phyloP scores from a whole-genome alignment of 495 filamentous ascomycete genomes.

The Aspergillus campestris region DNA sequence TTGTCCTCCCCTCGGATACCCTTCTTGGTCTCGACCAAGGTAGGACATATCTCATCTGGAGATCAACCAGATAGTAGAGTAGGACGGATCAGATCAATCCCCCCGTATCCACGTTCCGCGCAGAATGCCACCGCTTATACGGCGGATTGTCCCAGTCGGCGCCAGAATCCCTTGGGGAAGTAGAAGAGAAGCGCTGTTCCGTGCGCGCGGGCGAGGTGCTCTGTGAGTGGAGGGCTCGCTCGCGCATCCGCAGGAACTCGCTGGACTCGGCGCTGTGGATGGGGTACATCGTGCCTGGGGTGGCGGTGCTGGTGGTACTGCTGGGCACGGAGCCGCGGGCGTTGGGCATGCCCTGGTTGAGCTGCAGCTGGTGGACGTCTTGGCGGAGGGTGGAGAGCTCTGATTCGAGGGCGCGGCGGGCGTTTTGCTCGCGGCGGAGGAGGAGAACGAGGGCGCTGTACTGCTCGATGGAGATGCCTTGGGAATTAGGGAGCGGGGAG shows the following conservation, averaged over 20 bases:
- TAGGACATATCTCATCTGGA: no score
- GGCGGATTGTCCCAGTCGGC: no score
- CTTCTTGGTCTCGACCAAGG: no score
- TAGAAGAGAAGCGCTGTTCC: neutral
- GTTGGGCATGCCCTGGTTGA: conserved; percentile 2
- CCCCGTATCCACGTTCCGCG: no score
- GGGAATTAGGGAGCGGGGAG: conserved; percentile 23
- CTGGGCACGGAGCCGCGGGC: conserved; percentile 27
- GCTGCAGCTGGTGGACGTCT: conserved; percentile 38
- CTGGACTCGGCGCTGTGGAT: conserved; percentile 27
- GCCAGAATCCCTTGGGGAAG: no score
- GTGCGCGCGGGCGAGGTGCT: conserved; percentile 4
- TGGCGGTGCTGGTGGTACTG: neutral
- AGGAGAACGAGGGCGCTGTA: conserved; percentile 49
- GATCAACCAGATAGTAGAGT: no score
- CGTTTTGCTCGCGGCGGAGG: conserved; percentile 47
- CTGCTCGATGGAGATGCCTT: conserved; percentile 45
- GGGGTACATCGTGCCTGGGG: conserved; percentile 27
- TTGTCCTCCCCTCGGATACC: no score
- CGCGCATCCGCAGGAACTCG: conserved; percentile 26
- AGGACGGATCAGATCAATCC: no score
- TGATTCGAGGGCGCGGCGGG: conserved; percentile 43
- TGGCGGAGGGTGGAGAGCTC: conserved; percentile 44
- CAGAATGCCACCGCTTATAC: no score
- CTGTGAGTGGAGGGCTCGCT: conserved; percentile 11